phyloP scores from a whole-genome alignment of 169 alveolate genomes.

The Nephromyces sp. region DNA sequence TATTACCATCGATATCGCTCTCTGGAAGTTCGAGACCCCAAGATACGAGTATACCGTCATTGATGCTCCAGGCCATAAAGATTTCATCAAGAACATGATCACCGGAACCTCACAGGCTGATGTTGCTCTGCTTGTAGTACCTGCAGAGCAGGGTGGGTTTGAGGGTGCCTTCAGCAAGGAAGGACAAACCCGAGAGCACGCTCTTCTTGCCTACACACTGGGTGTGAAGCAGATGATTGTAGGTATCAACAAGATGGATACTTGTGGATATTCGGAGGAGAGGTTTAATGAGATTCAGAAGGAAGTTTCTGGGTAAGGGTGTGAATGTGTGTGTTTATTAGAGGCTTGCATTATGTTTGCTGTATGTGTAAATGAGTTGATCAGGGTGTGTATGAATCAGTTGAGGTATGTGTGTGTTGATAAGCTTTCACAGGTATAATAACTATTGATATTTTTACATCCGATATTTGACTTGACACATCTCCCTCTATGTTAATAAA shows the following conservation, averaged over 20 bases:
- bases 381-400: too few relatives aligned
- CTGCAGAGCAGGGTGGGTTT: slow-evolving; percentile 94
- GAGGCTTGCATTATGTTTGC: too few relatives aligned
- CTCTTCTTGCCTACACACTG: slow-evolving; percentile 91
- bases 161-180: slow-evolving; percentile 89
- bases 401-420: too few relatives aligned
- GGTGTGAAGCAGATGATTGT: slow-evolving; percentile 98
- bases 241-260: slow-evolving; percentile 97
- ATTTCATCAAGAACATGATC: slow-evolving; percentile 97
- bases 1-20: slow-evolving; percentile 93
- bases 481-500: too few relatives aligned
- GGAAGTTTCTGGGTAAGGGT: slow-evolving; percentile 88
- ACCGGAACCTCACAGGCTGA: slow-evolving; percentile 99
- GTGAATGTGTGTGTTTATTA: too few relatives aligned
- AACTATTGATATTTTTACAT: too few relatives aligned
- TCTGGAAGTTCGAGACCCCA: slow-evolving; percentile 93
- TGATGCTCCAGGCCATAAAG: slow-evolving; percentile 99
- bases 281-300: slow-evolving; percentile 90
- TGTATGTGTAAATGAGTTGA: too few relatives aligned
- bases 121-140: slow-evolving; percentile 92
- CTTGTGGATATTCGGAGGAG: slow-evolving; percentile 83
- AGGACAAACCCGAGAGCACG: slow-evolving; percentile 96
- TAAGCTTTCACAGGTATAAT: too few relatives aligned
- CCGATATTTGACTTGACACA: too few relatives aligned
- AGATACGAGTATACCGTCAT: slow-evolving; percentile 92